Evolutionary conservation across 805 yeast species (phyloP).

Genomic region (Candida manassasensis): DNA sequence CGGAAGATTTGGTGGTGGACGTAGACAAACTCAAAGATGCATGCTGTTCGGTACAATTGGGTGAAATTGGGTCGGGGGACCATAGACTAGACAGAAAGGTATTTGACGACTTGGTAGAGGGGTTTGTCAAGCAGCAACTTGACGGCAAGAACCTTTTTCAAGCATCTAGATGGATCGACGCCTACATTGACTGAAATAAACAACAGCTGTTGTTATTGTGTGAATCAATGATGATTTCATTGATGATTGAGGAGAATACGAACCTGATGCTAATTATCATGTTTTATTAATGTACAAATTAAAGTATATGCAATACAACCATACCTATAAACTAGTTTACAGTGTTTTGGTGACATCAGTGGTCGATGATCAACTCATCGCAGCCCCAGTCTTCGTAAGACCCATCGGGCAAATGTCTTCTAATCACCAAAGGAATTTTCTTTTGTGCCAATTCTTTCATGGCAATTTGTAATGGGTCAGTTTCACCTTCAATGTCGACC

Average conservation of each 20-base stretch:
- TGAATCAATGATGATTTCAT: no score
- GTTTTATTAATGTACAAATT: constrained; percentile 5
- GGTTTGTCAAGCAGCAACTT: constrained; percentile 53
- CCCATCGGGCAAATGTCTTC: constrained; percentile 96
- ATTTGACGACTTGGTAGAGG: constrained; percentile 47
- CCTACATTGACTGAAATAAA: constrained; percentile 35
- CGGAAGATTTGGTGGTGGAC: constrained; percentile 41
- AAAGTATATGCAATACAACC: not conserved
- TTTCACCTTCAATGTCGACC: constrained; percentile 97
- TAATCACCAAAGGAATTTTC: constrained; percentile 90
- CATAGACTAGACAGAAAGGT: constrained; percentile 37
- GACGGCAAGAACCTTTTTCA: constrained; percentile 56
- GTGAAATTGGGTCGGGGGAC: constrained; percentile 45
- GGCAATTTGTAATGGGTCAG: constrained; percentile 97
- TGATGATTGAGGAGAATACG: no score
- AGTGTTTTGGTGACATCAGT: constrained; percentile 15
- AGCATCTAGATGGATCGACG: constrained; percentile 60
- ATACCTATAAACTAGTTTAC: constrained; percentile 2
- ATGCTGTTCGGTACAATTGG: constrained; percentile 41
- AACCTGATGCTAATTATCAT: not conserved
- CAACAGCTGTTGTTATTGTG: no score
- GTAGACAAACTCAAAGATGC: constrained; percentile 45
- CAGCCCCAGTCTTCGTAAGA: constrained; percentile 98
- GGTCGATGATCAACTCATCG: constrained; percentile 92
- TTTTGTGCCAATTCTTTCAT: constrained; percentile 93